Conservation (phyloP, 169 alveolate genomes). For the Plasmodium cynomolgi region DNA sequence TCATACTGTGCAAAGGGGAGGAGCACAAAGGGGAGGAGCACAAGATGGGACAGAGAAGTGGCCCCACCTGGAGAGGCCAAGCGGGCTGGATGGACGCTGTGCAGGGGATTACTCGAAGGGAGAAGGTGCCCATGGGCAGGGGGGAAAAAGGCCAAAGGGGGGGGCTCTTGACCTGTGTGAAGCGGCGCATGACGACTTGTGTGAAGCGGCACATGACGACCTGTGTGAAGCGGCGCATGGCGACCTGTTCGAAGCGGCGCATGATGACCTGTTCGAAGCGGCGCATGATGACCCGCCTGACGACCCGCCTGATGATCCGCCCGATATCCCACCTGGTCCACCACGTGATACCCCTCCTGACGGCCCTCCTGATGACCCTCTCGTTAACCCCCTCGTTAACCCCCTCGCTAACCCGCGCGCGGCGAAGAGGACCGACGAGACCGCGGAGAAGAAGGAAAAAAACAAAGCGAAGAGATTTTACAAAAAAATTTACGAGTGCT, state of each 20-base stretch:
- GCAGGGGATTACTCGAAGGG: background rate
- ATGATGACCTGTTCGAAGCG: background rate
- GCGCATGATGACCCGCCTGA: background rate
- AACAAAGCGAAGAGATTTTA: constrained; percentile 14
- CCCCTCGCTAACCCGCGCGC: background rate
- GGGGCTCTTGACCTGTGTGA: background rate
- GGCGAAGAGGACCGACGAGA: background rate
- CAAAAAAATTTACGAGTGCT: constrained; percentile 57
- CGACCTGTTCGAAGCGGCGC: too few relatives aligned
- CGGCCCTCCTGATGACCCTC: too few relatives aligned
- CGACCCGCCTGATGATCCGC: too few relatives aligned
- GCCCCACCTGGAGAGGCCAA: background rate
- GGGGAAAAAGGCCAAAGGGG: background rate
- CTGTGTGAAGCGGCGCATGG: background rate
- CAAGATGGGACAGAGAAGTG: background rate
- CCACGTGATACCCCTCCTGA: background rate
- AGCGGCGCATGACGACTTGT: background rate
- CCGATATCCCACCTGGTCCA: too few relatives aligned
- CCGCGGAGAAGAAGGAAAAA: background rate
- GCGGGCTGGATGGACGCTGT: background rate
- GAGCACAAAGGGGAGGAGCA: background rate
- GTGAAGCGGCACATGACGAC: background rate
- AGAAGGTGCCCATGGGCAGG: background rate
- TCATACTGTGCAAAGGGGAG: background rate
- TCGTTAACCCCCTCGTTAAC: background rate